These are phyloP conservation scores for Parsonsia alboflavescens DNA, from an alignment of 257 asterid genomes.

Conservation along the genomic window DNA sequence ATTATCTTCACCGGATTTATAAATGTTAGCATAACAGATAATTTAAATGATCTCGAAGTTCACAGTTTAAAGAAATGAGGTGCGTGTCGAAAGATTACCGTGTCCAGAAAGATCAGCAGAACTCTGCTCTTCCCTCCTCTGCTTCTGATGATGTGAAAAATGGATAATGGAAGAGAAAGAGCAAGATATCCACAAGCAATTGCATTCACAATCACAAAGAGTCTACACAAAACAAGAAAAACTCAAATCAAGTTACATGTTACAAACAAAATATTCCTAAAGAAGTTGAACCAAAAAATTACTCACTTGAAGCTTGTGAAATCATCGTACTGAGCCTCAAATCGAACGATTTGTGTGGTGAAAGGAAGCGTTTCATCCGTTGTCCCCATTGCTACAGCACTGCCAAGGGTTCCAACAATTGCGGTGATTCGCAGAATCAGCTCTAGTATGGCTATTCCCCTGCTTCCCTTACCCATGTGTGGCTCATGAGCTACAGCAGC, in stretches of 20 bases:
- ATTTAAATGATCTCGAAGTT: too few relatives aligned
- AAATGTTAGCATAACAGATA: neutral
- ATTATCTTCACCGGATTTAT: constrained; percentile 35
- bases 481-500: constrained; percentile 23
- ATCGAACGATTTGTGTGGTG: constrained; percentile 46
- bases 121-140: constrained; percentile 55
- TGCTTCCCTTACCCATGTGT: constrained; percentile 18
- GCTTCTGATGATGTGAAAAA: constrained; percentile 51
- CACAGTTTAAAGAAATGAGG: neutral
- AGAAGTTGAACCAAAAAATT: neutral
- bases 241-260: neutral
- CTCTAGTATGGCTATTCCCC: constrained; percentile 50
- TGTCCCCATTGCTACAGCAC: constrained; percentile 75
- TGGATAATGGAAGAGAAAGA: constrained; percentile 51
- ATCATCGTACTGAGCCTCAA: constrained; percentile 66
- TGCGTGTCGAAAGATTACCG: constrained; percentile 27
- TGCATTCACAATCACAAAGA: constrained; percentile 57
- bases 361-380: constrained; percentile 64
- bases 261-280: neutral
- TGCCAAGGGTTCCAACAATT: constrained; percentile 53
- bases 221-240: constrained; percentile 25
- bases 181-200: constrained; percentile 61
- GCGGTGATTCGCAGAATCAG: constrained; percentile 55
- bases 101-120: constrained; percentile 47
- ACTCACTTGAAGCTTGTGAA: constrained; percentile 57